Evolutionary conservation across 106 monocot species (phyloP).

Genomic region (Chionographis japonica): DNA sequence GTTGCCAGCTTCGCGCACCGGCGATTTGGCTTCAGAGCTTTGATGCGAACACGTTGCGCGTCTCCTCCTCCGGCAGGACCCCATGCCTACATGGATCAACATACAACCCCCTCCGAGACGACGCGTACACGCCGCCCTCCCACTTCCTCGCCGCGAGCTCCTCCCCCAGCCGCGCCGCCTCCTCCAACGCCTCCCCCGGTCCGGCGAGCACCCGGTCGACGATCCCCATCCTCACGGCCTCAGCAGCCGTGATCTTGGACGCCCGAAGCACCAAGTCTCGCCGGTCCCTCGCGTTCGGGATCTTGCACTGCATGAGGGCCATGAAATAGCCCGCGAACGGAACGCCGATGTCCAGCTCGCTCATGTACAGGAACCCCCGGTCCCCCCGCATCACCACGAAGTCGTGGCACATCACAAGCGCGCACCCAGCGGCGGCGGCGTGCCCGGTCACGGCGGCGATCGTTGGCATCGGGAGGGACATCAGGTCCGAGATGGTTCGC

Average conservation of each 20-base stretch:
- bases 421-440: conserved; percentile 60
- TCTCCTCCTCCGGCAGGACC: conserved; percentile 18
- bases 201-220: conserved; percentile 34
- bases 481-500: conserved; percentile 37
- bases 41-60: background rate
- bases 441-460: conserved; percentile 79
- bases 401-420: conserved; percentile 61
- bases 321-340: conserved; percentile 44
- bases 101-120: conserved; percentile 28
- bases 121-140: conserved; percentile 43
- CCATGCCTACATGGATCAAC: conserved; percentile 24
- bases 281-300: conserved; percentile 26
- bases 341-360: conserved; percentile 63
- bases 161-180: conserved; percentile 47
- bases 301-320: conserved; percentile 41
- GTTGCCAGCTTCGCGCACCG: no score
- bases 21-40: conserved; percentile 18
- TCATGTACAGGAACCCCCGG: conserved; percentile 82
- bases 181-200: conserved; percentile 26
- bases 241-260: conserved; percentile 40
- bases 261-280: conserved; percentile 44
- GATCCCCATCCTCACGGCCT: conserved; percentile 42
- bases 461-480: conserved; percentile 69
- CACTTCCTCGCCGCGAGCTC: conserved; percentile 44
- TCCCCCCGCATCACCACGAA: conserved; percentile 65